Conservation (phyloP, 179 eudicot species). For the Corrigiola litoralis region DNA sequence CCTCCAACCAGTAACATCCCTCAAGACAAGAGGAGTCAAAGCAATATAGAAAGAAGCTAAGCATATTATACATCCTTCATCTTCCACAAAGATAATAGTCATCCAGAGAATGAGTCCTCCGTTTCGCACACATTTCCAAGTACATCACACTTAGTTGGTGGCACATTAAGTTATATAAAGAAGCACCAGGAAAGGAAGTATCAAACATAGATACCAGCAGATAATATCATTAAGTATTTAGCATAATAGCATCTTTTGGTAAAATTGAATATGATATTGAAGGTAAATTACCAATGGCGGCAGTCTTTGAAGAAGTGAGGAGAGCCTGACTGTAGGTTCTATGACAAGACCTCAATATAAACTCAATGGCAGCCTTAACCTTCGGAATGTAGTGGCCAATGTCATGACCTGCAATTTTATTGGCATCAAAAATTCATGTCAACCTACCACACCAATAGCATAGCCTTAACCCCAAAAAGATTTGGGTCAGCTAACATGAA, state of each 20-base stretch:
- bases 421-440: conserved; percentile 4
- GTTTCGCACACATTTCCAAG: background rate
- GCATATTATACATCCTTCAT: background rate
- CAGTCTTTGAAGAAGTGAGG: conserved; percentile 88
- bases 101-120: background rate
- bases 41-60: background rate
- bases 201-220: background rate
- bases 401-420: conserved; percentile 62
- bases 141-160: background rate
- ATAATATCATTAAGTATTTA: background rate
- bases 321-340: conserved; percentile 87
- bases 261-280: background rate
- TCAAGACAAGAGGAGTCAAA: too few species aligned
- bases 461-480: background rate
- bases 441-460: background rate
- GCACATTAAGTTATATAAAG: background rate
- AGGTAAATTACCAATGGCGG: conserved; percentile 59
- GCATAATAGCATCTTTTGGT: conserved; percentile 4
- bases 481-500: too few species aligned
- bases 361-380: conserved; percentile 96
- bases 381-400: conserved; percentile 97
- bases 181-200: background rate
- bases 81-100: background rate
- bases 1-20: too few species aligned
- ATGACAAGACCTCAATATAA: conserved; percentile 87